Evolutionary conservation across 495 filamentous ascomycete species (phyloP), one percentile per base, ranked within the genome.

Genomic region (Penicillium manginii): DNA sequence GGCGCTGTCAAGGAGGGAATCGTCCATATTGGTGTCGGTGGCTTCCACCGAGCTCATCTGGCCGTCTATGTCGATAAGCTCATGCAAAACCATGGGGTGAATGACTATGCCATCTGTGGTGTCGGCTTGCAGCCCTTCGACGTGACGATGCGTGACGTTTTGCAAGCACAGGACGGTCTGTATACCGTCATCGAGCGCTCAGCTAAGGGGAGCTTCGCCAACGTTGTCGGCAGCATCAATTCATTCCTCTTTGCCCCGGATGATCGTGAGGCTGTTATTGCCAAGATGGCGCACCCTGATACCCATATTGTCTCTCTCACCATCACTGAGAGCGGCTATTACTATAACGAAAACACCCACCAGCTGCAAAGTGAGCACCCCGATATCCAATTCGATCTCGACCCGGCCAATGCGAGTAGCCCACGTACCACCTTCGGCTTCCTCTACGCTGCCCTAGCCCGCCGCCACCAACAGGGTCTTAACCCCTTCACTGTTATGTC

Each of bases 331-430:
- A 77, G 75, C 65, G 78, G 78, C 43, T 81, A 81, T 70, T 79
- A 78, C 71, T 79, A 79, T 66, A 81, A 81, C 59, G 78, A 81
- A 60, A 81, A 81, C 68, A 72, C 76, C 10, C 78, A 81, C 71
- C 72, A 81, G 67, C 71, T 81, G 45, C 69, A 75, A 49, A 66
- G 58, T 58, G 72, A 79, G 47, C 67, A 79, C 59, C 71, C 75
- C 18, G 78, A 81, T 63, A 81, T 81, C 48, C 74, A 75, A 58
- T 69, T 62, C 67, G 78, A 81, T 55, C 71, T 78, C 33, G 58
- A 75, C 62, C 45, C 45, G 5, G 45, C 45, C 45, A 76, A 79
- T 72, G 72, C 70, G 37, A 69, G 67, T 19, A 29, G 55, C 17
- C 78, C 78, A 0, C 71, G 64, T 52, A 81, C 78, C 40, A 81